phyloP scores from a whole-genome alignment of 306 rosid genomes.

The Quercus berberidifolia region DNA sequence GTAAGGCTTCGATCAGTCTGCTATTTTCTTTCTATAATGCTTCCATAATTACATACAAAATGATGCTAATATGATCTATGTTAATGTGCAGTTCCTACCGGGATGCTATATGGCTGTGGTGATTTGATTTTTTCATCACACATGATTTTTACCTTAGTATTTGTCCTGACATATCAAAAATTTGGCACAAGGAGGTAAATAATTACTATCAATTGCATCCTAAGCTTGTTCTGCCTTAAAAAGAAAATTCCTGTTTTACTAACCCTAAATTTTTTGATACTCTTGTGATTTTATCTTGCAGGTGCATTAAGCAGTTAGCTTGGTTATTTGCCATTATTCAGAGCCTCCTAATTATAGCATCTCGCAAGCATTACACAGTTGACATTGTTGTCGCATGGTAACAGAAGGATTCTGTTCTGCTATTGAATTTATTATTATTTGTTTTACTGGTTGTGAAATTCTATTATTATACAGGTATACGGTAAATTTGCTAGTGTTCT shows the following conservation, averaged over 20 bases:
- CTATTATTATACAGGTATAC: slow-evolving; percentile 37
- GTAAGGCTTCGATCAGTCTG: slow-evolving; percentile 17
- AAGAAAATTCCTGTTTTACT: background rate
- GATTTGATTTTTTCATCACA: slow-evolving; percentile 58
- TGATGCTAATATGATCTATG: slow-evolving; percentile 16
- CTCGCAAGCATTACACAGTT: slow-evolving; percentile 51
- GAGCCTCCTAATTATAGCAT: slow-evolving; percentile 52
- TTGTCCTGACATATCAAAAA: slow-evolving; percentile 46
- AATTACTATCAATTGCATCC: background rate
- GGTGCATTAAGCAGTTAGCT: slow-evolving; percentile 47
- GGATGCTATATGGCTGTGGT: slow-evolving; percentile 43
- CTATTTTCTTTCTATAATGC: background rate
- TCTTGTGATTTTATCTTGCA: slow-evolving; percentile 9
- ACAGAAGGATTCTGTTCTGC: background rate
- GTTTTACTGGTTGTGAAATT: background rate
- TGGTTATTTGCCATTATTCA: slow-evolving; percentile 44
- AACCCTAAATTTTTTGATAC: background rate
- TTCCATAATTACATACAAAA: background rate
- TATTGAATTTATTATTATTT: background rate
- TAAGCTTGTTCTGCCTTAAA: background rate
- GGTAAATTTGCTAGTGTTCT: slow-evolving; percentile 43
- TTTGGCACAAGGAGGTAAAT: slow-evolving; percentile 42
- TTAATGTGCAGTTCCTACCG: slow-evolving; percentile 46
- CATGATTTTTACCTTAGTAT: slow-evolving; percentile 53
- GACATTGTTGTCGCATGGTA: slow-evolving; percentile 50